Evolutionary conservation across 2,329 filamentous ascomycete species (phyloP), one percentile per base, ranked within the genome.

Genomic region (Diaporthe sp.): DNA sequence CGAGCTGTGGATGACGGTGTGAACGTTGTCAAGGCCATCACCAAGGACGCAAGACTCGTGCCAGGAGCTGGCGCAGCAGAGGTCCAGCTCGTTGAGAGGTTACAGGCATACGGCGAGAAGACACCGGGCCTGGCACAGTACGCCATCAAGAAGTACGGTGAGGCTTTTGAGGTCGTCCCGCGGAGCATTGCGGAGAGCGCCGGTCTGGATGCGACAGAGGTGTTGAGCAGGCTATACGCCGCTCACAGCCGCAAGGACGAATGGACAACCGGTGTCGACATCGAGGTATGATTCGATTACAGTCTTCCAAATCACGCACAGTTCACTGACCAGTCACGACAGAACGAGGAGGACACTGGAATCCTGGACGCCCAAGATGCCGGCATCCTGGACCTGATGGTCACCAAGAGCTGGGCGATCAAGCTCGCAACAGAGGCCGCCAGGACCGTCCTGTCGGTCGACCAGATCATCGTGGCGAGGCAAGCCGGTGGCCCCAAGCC

Each of bases 11-110:
- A 99, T 81, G 97, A 99, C 80, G 97, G 97, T 78, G 97, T 99
- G 84, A 99, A 98, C 82, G 97, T 98, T 71, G 94, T 99, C 84
- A 99, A 99, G 88, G 97, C 97, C 78, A 97, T 99, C 84, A 98
- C 97, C 77, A 94, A 94, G 83, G 97, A 99, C 83, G 88, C 96
- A 9, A 91, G 96, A 78, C 89, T 99, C 75, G 96, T 99, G 0
- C 95, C 97, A 51, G 97, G 97, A 78, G 97, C 97, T 42, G 97
- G 97, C 81, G 96, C 97, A 65, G 95, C 96, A 77, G 97, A 99
- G 86, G 93, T 97, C 84, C 95, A 98, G 87, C 91, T 99, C 76
- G 93, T 98, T 71, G 95, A 98, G 88, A 92, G 95, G 82, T 94
- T 99, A 88, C 94, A 95, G 81, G 93, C 94, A 31, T 93, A 96